These are phyloP conservation scores for Exophiala viscosa DNA, from an alignment of 2,329 filamentous ascomycete species.

Conservation along the genomic window DNA sequence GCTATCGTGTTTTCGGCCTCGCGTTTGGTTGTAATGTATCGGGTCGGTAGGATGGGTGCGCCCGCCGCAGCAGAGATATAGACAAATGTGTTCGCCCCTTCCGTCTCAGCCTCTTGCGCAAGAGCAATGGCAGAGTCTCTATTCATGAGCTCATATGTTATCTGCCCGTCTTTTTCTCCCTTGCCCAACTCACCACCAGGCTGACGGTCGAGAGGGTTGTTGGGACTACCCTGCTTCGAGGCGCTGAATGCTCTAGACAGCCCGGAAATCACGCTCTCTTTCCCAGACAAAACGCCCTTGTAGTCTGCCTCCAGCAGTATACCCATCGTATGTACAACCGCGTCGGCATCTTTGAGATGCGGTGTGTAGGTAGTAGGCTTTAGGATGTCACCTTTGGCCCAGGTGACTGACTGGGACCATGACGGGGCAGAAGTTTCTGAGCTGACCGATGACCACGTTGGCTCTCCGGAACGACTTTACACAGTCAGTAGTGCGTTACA, in stretches of 20 bases:
- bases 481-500: slow-evolving; percentile 12
- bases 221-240: slow-evolving; percentile 56
- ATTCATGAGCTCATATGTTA: slow-evolving; percentile 98
- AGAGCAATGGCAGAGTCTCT: slow-evolving; percentile 71
- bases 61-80: slow-evolving; percentile 88
- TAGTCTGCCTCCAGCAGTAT: slow-evolving; percentile 97
- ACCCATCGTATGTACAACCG: slow-evolving; percentile 91
- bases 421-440: slow-evolving; percentile 65
- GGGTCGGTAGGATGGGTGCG: slow-evolving; percentile 73
- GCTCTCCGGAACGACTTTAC: slow-evolving; percentile 79
- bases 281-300: slow-evolving; percentile 82
- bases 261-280: slow-evolving; percentile 74
- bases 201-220: slow-evolving; percentile 65
- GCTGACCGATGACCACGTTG: slow-evolving; percentile 77
- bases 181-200: slow-evolving; percentile 57
- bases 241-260: slow-evolving; percentile 73
- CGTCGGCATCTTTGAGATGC: slow-evolving; percentile 72
- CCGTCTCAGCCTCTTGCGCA: slow-evolving; percentile 68
- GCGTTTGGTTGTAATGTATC: slow-evolving; percentile 89
- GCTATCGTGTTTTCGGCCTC: slow-evolving; percentile 79
- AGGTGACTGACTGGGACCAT: slow-evolving; percentile 79
- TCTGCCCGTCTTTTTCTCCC: slow-evolving; percentile 65
- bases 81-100: slow-evolving; percentile 67
- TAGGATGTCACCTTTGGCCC: slow-evolving; percentile 86
- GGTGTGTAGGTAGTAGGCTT: slow-evolving; percentile 73